phyloP scores from a whole-genome alignment of 306 rosid species.

The Ammopiptanthus mongolicus region DNA sequence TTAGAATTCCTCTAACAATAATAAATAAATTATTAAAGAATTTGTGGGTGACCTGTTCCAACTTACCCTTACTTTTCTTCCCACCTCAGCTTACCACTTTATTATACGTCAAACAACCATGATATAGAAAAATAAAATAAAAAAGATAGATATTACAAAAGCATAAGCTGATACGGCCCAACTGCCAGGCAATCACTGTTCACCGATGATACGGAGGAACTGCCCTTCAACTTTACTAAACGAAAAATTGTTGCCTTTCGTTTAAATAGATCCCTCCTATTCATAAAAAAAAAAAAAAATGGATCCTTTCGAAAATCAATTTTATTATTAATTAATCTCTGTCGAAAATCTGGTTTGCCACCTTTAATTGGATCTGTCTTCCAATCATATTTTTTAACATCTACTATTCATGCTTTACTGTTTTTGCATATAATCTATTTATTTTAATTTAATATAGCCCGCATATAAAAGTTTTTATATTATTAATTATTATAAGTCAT shows the following conservation, averaged over 20 bases:
- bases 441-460: too few species aligned
- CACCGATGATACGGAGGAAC: conserved; percentile 46
- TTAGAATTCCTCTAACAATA: background rate
- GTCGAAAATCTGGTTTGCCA: too few species aligned
- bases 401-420: too few species aligned
- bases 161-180: conserved; percentile 43
- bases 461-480: too few species aligned
- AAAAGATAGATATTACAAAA: conserved; percentile 17
- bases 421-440: too few species aligned
- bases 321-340: too few species aligned
- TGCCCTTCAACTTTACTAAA: conserved; percentile 29
- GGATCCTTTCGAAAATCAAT: too few species aligned
- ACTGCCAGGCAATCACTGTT: conserved; percentile 43
- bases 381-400: too few species aligned
- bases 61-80: conserved; percentile 16
- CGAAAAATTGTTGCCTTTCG: conserved; percentile 27
- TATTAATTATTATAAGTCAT: too few species aligned
- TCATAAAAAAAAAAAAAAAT: too few species aligned
- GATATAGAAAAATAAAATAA: background rate
- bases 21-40: background rate
- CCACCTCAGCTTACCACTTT: conserved; percentile 31
- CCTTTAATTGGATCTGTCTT: too few species aligned
- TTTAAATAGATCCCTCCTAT: background rate
- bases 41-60: conserved; percentile 38
- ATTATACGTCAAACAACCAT: background rate